phyloP scores from a whole-genome alignment of 169 alveolate genomes.

The Cryptosporidium sp. region DNA sequence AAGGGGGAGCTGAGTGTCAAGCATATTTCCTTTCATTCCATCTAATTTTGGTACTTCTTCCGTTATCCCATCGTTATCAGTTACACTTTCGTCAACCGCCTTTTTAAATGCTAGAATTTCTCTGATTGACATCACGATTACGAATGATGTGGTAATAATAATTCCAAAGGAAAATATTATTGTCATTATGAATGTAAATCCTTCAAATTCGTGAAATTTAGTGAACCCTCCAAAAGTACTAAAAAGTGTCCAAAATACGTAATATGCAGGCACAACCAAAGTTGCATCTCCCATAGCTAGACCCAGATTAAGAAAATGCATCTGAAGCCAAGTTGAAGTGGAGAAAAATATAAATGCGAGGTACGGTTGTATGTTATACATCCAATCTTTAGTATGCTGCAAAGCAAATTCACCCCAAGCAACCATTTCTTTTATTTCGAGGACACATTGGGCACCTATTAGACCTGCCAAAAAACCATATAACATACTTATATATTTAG shows the following conservation, averaged over 20 bases:
- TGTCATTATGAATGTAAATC: constrained; percentile 75
- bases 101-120: constrained; percentile 73
- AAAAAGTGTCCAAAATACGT: constrained; percentile 87
- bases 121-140: constrained; percentile 67
- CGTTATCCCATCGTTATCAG: constrained; percentile 5
- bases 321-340: constrained; percentile 84
- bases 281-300: constrained; percentile 88
- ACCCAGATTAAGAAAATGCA: constrained; percentile 86
- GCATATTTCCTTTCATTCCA: constrained; percentile 23
- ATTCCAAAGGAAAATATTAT: constrained; percentile 52
- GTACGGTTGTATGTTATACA: constrained; percentile 83
- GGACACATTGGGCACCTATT: constrained; percentile 86
- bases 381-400: constrained; percentile 55
- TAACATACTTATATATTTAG: constrained; percentile 81
- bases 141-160: constrained; percentile 55
- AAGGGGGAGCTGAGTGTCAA: constrained; percentile 65
- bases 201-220: constrained; percentile 86
- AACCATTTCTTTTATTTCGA: constrained; percentile 86
- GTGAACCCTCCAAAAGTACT: constrained; percentile 89
- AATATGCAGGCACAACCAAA: constrained; percentile 86
- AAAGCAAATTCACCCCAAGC: constrained; percentile 80
- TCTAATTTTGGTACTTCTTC: constrained; percentile 12
- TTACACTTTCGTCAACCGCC: constrained; percentile 67
- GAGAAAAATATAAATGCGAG: constrained; percentile 82
- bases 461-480: constrained; percentile 88